A percentile compares a stretch with the other conserved stretches of the same genome.
phyloP scores from a whole-genome alignment of 768 basidiomycete genomes.

The Suillus hirtellus region DNA sequence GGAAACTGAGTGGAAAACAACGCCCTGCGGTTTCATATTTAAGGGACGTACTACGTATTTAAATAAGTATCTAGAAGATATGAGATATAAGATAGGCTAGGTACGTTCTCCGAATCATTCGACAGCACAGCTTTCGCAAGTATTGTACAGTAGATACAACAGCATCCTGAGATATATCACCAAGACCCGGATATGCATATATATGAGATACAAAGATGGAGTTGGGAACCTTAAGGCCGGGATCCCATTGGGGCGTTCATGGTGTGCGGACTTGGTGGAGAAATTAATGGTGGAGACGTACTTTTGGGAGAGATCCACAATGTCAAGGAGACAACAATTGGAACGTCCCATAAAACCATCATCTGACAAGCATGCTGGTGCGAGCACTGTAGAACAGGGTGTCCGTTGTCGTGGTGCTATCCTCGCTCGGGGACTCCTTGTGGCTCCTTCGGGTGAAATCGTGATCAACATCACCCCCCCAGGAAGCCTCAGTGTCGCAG shows the following conservation, averaged over 20 bases:
- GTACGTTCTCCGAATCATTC: not conserved
- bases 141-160: constrained; percentile 3
- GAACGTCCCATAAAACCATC: not conserved
- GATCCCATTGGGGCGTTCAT: not conserved
- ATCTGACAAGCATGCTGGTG: constrained; percentile 25
- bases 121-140: not conserved
- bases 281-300: not conserved
- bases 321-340: not conserved
- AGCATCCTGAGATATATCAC: constrained; percentile 3
- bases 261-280: not conserved
- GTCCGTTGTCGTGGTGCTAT: constrained; percentile 24
- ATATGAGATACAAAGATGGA: not conserved
- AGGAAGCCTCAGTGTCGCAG: constrained; percentile 17
- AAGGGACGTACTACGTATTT: not conserved
- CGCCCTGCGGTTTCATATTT: not conserved
- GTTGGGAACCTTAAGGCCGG: not conserved
- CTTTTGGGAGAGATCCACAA: not conserved
- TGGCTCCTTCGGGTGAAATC: constrained; percentile 12
- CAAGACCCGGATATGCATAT: not conserved
- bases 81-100: not conserved
- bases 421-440: constrained; percentile 24
- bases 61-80: not conserved
- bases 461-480: constrained; percentile 1
- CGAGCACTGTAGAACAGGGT: constrained; percentile 33
- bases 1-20: not conserved